A percentile compares a stretch with the other conserved stretches of the same genome.
Conservation (phyloP, 2,329 filamentous ascomycete genomes). For the Stemphylium vesicarium region DNA sequence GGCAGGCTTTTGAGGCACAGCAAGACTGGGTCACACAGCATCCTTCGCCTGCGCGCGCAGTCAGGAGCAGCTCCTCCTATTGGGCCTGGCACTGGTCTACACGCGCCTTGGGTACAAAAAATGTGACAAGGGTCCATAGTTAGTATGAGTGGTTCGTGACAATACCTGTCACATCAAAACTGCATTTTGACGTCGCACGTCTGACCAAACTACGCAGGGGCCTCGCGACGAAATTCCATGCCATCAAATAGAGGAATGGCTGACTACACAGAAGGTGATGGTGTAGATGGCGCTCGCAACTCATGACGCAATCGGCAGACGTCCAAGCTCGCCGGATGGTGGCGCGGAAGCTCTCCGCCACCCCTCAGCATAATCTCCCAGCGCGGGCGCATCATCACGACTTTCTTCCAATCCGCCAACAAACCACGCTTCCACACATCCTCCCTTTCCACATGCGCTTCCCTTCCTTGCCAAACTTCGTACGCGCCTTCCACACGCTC, state of each 20-base stretch:
- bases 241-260: not conserved
- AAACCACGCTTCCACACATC: not conserved
- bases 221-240: not conserved
- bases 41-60: too few relatives aligned
- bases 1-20: too few relatives aligned
- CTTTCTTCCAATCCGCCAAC: constrained; percentile 6
- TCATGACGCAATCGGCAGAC: constrained; percentile 39
- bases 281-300: constrained; percentile 6
- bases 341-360: constrained; percentile 37
- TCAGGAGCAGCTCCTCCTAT: too few relatives aligned
- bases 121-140: too few relatives aligned
- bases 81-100: too few relatives aligned
- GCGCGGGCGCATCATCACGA: not conserved
- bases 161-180: too few relatives aligned
- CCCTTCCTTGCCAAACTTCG: constrained; percentile 54
- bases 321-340: constrained; percentile 24
- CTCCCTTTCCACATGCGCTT: constrained; percentile 54
- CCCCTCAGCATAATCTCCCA: constrained; percentile 26
- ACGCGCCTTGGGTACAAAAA: too few relatives aligned
- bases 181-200: not conserved
- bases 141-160: too few relatives aligned
- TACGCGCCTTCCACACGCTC: constrained; percentile 56
- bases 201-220: too few relatives aligned
- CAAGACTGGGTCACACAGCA: too few relatives aligned
- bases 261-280: not conserved